These are phyloP conservation scores for Penicillium thymicola DNA, from an alignment of 2,329 filamentous ascomycete species.

Conservation along the genomic window DNA sequence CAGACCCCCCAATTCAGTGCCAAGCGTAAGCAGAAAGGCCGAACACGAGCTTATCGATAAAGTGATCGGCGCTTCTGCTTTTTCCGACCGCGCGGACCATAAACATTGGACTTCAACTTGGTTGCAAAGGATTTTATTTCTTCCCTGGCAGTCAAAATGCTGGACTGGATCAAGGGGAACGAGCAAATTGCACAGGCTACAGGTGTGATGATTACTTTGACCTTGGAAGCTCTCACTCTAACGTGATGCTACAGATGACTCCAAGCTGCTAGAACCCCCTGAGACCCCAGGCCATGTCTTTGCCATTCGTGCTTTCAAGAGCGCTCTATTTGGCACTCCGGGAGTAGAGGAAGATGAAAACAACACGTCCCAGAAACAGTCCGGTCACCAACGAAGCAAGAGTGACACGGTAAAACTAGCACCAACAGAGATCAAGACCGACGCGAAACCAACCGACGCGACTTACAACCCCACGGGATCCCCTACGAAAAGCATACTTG, in stretches of 20 bases:
- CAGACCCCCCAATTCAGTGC: background rate
- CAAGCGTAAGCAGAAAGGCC: background rate
- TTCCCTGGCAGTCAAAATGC: slow-evolving; percentile 12
- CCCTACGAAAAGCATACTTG: slow-evolving; percentile 61
- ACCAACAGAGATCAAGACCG: slow-evolving; percentile 19
- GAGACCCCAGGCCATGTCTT: slow-evolving; percentile 66
- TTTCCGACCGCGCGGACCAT: slow-evolving; percentile 20
- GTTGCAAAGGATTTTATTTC: background rate
- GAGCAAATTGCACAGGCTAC: slow-evolving; percentile 14
- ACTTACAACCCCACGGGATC: slow-evolving; percentile 40
- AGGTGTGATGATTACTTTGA: slow-evolving; percentile 10
- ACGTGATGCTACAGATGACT: slow-evolving; percentile 36
- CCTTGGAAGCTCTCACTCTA: background rate
- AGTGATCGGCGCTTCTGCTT: slow-evolving; percentile 12
- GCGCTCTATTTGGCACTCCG: slow-evolving; percentile 63
- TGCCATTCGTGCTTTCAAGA: slow-evolving; percentile 64
- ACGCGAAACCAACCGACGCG: slow-evolving; percentile 22
- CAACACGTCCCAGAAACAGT: slow-evolving; percentile 12
- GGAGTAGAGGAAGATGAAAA: slow-evolving; percentile 47
- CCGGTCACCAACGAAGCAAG: slow-evolving; percentile 21
- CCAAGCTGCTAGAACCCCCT: slow-evolving; percentile 56
- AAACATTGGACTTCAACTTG: slow-evolving; percentile 30
- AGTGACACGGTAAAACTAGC: slow-evolving; percentile 21
- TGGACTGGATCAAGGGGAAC: slow-evolving; percentile 27
- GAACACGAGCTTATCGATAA: slow-evolving; percentile 8